Evolutionary conservation across 2,329 filamentous ascomycete genomes (phyloP), one percentile per base, ranked within the genome.

Genomic region (Fusarium sp.): DNA sequence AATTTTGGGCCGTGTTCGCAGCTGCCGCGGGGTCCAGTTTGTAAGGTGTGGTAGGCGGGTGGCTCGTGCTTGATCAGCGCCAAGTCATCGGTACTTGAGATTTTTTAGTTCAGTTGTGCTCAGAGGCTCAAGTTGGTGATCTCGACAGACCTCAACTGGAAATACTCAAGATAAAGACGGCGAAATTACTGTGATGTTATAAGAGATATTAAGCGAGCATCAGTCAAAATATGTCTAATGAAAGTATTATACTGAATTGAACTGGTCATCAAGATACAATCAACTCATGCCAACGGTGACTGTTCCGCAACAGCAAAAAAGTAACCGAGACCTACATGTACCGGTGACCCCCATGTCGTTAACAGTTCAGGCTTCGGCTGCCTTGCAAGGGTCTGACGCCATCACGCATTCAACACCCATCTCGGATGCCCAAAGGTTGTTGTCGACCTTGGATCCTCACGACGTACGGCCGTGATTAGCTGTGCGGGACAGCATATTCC

Each of bases 321-420:
- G 64, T 35, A 18, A 16, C 30, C 33, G n/a, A 32, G 28, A 19
- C n/a, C 52, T 25, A 35, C 32, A 43, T n/a, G 75, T 77, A 77
- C 53, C 19, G 23, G 50, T 42, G 64, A 78, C 75, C 49, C 54
- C 49, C 42, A 43, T 53, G 46, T 42, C 64, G 66, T 76, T 72
- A 75, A 61, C 56, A 60, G 38, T 18, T 71, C 60, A 53, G 59
- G 42, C 40, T 43, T 42, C 60, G 46, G 47, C 40, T 66, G 63
- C 47, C 56, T 66, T 44, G 33, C 69, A 66, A 62, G 64, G 73
- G 69, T 78, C 76, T 78, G 76, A 78, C 76, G 76, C 71, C 75
- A 78, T 78, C 68, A 71, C 69, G 68, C 73, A 78, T 75, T 64
- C 50, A 66, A 66, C 66, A 69, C 65, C 73, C 56, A 74, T 58